A percentile compares a stretch with the other conserved stretches of the same genome.
Conservation (phyloP, 495 filamentous ascomycete species). For the Neurospora sp. region DNA sequence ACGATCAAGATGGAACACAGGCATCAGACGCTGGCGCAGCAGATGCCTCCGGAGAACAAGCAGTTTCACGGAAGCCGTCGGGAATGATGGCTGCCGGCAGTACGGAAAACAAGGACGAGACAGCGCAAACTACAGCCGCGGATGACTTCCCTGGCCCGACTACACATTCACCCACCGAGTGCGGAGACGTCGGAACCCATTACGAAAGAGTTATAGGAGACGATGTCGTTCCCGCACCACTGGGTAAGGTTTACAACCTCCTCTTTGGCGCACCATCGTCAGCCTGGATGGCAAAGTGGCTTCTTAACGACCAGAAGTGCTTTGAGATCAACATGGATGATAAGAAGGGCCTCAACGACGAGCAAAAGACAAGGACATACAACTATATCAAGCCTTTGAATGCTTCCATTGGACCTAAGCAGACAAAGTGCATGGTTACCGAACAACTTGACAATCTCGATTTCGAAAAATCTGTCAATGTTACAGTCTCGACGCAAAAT, state of each 20-base stretch:
- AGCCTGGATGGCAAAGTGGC: constrained; percentile 72
- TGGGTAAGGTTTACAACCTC: constrained; percentile 84
- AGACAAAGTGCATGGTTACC: constrained; percentile 89
- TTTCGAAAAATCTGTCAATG: constrained; percentile 73
- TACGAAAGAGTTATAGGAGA: constrained; percentile 81
- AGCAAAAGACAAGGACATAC: constrained; percentile 63
- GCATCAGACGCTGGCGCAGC: constrained; percentile 47
- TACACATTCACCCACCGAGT: constrained; percentile 75
- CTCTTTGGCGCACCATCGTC: constrained; percentile 74
- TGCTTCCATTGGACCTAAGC: constrained; percentile 77
- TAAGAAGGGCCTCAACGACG: constrained; percentile 61
- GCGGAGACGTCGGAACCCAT: constrained; percentile 62
- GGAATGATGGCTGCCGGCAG: constrained; percentile 37
- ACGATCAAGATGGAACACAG: constrained; percentile 49
- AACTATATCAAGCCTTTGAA: constrained; percentile 88
- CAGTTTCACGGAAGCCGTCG: constrained; percentile 56
- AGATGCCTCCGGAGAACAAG: constrained; percentile 52
- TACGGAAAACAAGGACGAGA: constrained; percentile 48
- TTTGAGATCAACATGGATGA: constrained; percentile 78
- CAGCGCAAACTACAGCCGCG: constrained; percentile 37
- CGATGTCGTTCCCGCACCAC: constrained; percentile 73
- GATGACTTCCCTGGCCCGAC: constrained; percentile 80
- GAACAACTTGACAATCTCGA: constrained; percentile 75
- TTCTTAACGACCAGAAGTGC: constrained; percentile 79
- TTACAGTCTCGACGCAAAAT: constrained; percentile 73